Evolutionary conservation across 768 basidiomycete genomes (phyloP), one percentile per base, ranked within the genome.

Genomic region (Trichaptum fuscoviolaceum): DNA sequence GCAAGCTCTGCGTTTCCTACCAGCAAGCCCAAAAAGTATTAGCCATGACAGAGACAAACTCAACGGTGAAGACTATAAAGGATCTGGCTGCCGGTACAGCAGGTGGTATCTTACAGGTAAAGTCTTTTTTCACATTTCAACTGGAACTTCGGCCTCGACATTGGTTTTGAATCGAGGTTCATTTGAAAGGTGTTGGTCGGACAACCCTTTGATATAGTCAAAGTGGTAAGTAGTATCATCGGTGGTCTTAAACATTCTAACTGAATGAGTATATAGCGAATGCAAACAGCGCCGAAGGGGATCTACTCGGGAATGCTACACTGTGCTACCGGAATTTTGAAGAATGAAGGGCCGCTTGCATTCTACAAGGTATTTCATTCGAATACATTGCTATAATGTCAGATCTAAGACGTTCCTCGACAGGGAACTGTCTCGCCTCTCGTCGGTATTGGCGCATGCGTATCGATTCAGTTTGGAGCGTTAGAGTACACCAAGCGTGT

Each of bases 131-230:
- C 24, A 61, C 59, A 12, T n/a, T 23, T 57, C n/a, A 59, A 6
- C 24, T 20, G 10, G 12, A 15, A 12, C 10, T 52, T 15, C 42
- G 3, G 42, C 42, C 15, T 52, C 42, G 9, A 63, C 25, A 10
- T 57, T 15, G 18, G 20, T 63, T 64, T 62, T 60, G 65, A 23
- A 62, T 57, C 60, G 58, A 42, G 25, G 7, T 35, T 61, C 63
- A 7, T 20, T 68, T 59, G 25, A 42, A 65, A 93, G 91, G 91
- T 94, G 67, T 82, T 95, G 60, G 93, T 95, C 61, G 94, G 93
- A 62, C 93, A 96, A 76, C 95, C 95, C 15, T 98, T 98, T 77
- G 95, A 98, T 77, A 95, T 96, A 69, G 92, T 95, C 79, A 97
- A 97, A 89, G 93, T 95, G 79, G 93, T 94, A 74, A 75, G 91